Percentiles rank a stretch among this genome's conserved stretches.
phyloP scores from a whole-genome alignment of 495 filamentous ascomycete species.

The Xylaria castorea region DNA sequence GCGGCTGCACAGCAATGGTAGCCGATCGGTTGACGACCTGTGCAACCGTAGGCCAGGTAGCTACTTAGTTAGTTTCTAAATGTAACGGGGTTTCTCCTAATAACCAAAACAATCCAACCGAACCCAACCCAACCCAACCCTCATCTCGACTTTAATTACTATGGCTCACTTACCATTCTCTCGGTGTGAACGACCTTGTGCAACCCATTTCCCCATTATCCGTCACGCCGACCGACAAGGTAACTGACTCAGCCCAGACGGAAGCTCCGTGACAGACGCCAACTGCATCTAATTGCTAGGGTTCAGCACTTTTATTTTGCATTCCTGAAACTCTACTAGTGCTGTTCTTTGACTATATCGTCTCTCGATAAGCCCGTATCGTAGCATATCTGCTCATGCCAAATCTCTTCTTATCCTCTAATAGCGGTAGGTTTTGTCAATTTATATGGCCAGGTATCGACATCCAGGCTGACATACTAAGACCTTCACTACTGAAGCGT shows the following conservation, averaged over 20 bases:
- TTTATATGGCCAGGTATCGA: background rate
- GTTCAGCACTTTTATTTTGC: background rate
- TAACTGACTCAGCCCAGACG: conserved; percentile 16
- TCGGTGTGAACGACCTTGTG: conserved; percentile 18
- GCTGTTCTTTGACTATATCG: background rate
- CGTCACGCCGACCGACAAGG: background rate
- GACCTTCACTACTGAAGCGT: background rate
- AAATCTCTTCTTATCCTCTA: background rate
- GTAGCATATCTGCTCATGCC: background rate
- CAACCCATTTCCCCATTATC: background rate
- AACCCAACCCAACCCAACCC: conserved; percentile 5
- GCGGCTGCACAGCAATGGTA: conserved; percentile 2
- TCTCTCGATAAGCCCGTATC: background rate
- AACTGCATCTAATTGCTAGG: background rate
- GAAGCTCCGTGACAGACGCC: background rate
- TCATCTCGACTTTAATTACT: background rate
- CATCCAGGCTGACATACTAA: background rate
- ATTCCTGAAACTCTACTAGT: background rate
- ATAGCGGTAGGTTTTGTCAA: background rate
- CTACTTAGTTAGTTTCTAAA: background rate
- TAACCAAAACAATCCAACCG: background rate
- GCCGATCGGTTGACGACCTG: conserved; percentile 14
- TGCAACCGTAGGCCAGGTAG: background rate
- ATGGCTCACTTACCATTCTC: conserved; percentile 1
- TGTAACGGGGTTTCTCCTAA: background rate